These are phyloP conservation scores for Haplographium delicatum DNA, from an alignment of 495 filamentous ascomycete species.

Conservation along the genomic window DNA sequence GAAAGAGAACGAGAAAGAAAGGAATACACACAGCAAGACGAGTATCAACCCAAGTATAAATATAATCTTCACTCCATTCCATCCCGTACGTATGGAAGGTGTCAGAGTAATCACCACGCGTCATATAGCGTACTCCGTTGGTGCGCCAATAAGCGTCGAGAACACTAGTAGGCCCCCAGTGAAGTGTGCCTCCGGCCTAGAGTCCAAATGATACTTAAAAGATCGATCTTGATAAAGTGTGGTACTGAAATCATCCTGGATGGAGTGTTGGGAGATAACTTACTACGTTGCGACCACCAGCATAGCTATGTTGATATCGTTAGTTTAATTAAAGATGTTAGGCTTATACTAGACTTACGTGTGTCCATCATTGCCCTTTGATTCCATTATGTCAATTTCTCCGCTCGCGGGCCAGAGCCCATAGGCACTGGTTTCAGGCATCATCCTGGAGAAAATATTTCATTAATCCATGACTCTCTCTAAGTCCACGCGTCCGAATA, in stretches of 20 bases:
- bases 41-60: conserved; percentile 59
- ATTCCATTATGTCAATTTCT: conserved; percentile 32
- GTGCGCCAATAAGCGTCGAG: conserved; percentile 27
- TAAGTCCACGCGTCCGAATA: too few species aligned
- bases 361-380: conserved; percentile 26
- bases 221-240: neutral
- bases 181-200: neutral
- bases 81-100: conserved; percentile 55
- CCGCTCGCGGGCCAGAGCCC: conserved; percentile 32
- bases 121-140: conserved; percentile 18
- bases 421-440: conserved; percentile 32
- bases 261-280: too few species aligned
- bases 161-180: conserved; percentile 11
- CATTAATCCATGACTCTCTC: too few species aligned
- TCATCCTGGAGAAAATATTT: conserved; percentile 28
- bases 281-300: conserved; percentile 17
- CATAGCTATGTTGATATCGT: too few species aligned
- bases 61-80: conserved; percentile 64
- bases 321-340: too few species aligned
- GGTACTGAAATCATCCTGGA: too few species aligned
- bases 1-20: too few species aligned
- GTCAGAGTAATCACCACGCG: conserved; percentile 22
- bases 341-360: too few species aligned
- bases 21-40: too few species aligned
- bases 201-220: neutral